Evolutionary conservation across 2,329 filamentous ascomycete genomes (phyloP), one percentile per base, ranked within the genome.

Genomic region (Pestalotiopsis sp.): DNA sequence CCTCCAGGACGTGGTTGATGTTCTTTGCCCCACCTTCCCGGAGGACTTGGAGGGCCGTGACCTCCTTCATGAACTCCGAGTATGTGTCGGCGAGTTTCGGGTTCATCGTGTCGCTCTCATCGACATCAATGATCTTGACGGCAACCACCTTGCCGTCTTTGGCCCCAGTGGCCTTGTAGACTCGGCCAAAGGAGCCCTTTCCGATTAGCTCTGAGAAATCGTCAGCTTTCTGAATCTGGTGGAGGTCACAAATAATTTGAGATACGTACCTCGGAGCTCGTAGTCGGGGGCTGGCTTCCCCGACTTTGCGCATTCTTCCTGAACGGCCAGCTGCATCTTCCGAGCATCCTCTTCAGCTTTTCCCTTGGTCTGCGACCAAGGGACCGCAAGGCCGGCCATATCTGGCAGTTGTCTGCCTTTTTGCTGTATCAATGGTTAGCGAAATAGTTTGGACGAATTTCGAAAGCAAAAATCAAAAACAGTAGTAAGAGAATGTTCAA

Each of bases 111-210:
- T 95, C 93, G 72, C 89, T 88, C 75, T 92, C 91, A 75, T 96
- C 93, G 61, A 95, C 92, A 77, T 95, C 92, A 75, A 95, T 93
- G 73, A 95, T 95, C 81, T 96, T 94, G 76, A 94, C 87, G 20
- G 92, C 92, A 27, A 94, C 91, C 25, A 93, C 80, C 71, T 86
- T 78, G 56, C 82, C 81, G 3, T 82, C 83, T 60, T 80, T 82
- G 56, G 82, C 69, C 23, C 83, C 80, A 20, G 79, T 83, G 40
- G 85, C 90, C 78, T 92, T 93, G 80, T 92, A 94, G 17, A 94
- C 92, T 45, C 91, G 87, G 2, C 92, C 92, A 76, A 91, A 93
- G 70, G 88, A 90, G 58, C 92, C 92, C 77, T 93, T 93, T 68
- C 92, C 92, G 72, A 93, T 93, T 67, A 93, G 83, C 78, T 93